A percentile compares a stretch with the other conserved stretches of the same genome.
Evolutionary conservation across 2,329 filamentous ascomycete genomes (phyloP).

Genomic region (Colletotrichum orbiculare): DNA sequence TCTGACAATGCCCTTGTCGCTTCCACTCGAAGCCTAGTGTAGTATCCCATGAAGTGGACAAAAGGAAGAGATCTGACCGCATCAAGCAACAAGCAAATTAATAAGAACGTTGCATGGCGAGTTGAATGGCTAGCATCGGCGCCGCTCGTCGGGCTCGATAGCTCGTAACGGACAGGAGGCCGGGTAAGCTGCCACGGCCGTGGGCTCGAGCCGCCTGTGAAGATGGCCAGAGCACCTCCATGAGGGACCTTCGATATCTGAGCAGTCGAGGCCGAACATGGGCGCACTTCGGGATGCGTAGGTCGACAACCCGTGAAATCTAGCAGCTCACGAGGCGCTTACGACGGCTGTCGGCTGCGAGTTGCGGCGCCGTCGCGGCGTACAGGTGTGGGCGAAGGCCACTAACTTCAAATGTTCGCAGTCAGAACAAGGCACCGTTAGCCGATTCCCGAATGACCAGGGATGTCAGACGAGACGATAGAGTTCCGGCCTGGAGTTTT

Average conservation of each 20-base stretch:
- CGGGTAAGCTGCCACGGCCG: not conserved
- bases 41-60: not conserved
- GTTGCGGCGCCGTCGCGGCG: constrained; percentile 18
- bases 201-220: no score
- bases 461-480: constrained; percentile 1
- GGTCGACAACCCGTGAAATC: constrained; percentile 10
- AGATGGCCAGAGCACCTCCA: no score
- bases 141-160: constrained; percentile 16
- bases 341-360: constrained; percentile 10
- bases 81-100: constrained; percentile 11
- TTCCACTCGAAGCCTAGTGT: not conserved
- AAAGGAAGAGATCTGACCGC: constrained; percentile 29
- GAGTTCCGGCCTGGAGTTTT: constrained; percentile 26
- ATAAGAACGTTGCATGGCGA: constrained; percentile 4
- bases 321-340: constrained; percentile 21
- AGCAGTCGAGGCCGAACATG: not conserved
- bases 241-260: no score
- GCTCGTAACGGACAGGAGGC: constrained; percentile 21
- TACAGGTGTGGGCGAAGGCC: constrained; percentile 11
- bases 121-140: constrained; percentile 15
- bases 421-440: constrained; percentile 15
- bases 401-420: constrained; percentile 9
- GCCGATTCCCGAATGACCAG: constrained; percentile 10
- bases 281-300: not conserved
- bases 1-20: constrained; percentile 5